Percentiles rank a stretch among this genome's conserved stretches.
These are phyloP conservation scores for Pleurotus tuoliensis DNA, from an alignment of 768 basidiomycete genomes.

Conservation along the genomic window DNA sequence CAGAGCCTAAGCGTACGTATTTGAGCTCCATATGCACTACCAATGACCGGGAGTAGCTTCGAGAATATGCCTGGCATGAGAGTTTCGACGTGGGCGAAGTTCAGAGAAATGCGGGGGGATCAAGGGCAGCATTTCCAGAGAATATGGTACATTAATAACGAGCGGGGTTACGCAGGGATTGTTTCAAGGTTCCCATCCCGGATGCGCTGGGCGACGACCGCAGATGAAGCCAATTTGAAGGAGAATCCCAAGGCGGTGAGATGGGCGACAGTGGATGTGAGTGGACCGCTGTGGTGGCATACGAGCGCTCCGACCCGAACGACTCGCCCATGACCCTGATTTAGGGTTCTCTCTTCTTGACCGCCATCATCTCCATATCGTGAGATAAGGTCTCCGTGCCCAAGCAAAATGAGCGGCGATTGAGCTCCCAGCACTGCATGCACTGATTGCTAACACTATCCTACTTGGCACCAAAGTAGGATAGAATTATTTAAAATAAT, in stretches of 20 bases:
- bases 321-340: not conserved
- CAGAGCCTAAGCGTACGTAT: slow-evolving; percentile 28
- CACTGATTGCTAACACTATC: too few relatives aligned
- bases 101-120: not conserved
- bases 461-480: too few relatives aligned
- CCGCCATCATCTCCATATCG: too few relatives aligned
- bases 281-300: not conserved
- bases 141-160: not conserved
- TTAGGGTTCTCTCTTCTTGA: not conserved
- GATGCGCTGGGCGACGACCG: not conserved
- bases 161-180: not conserved
- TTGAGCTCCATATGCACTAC: slow-evolving; percentile 50
- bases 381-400: too few relatives aligned
- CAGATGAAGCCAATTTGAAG: not conserved
- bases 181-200: not conserved
- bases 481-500: too few relatives aligned
- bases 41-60: slow-evolving; percentile 43
- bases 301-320: not conserved
- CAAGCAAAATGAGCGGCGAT: too few relatives aligned
- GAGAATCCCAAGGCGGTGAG: not conserved
- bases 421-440: too few relatives aligned
- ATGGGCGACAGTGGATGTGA: not conserved
- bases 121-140: not conserved
- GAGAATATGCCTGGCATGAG: slow-evolving; percentile 36
- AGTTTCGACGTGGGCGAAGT: not conserved